phyloP scores from a whole-genome alignment of 805 yeast genomes.

The Candida xiaguanensis region DNA sequence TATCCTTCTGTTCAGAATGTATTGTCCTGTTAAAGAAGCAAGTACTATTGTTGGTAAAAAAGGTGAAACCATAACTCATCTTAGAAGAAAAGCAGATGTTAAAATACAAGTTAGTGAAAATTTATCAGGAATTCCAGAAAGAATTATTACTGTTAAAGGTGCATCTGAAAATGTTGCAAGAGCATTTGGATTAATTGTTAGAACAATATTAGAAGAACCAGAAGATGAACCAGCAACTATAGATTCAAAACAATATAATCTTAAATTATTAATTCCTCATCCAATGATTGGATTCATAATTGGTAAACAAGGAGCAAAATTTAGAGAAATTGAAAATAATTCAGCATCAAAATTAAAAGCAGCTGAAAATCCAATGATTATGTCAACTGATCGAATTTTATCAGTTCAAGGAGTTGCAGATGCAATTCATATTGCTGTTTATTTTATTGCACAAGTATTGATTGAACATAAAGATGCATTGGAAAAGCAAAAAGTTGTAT shows the following conservation, averaged over 20 bases:
- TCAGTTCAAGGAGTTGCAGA: conserved; percentile 77
- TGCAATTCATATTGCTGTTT: conserved; percentile 80
- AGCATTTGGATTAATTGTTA: conserved; percentile 71
- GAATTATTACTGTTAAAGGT: conserved; percentile 73
- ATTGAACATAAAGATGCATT: conserved; percentile 53
- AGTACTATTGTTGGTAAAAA: conserved; percentile 73
- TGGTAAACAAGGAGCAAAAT: conserved; percentile 70
- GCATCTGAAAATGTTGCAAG: conserved; percentile 74
- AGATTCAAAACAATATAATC: conserved; percentile 49
- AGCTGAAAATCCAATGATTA: conserved; percentile 66
- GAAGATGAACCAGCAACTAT: conserved; percentile 58
- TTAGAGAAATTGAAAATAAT: conserved; percentile 76
- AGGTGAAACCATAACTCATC: conserved; percentile 67
- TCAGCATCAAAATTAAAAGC: conserved; percentile 78
- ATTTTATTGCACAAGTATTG: conserved; percentile 67
- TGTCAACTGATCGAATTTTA: conserved; percentile 73
- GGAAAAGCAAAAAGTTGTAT: conserved; percentile 52
- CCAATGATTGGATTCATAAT: conserved; percentile 76
- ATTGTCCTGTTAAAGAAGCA: conserved; percentile 73
- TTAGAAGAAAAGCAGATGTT: conserved; percentile 61
- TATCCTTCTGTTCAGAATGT: conserved; percentile 66
- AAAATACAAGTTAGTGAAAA: conserved; percentile 72
- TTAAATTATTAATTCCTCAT: conserved; percentile 71
- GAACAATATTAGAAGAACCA: conserved; percentile 65
- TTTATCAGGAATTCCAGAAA: conserved; percentile 64